Evolutionary conservation across 2,329 filamentous ascomycete species (phyloP).

Genomic region (Beauveria scarabaeidicola): DNA sequence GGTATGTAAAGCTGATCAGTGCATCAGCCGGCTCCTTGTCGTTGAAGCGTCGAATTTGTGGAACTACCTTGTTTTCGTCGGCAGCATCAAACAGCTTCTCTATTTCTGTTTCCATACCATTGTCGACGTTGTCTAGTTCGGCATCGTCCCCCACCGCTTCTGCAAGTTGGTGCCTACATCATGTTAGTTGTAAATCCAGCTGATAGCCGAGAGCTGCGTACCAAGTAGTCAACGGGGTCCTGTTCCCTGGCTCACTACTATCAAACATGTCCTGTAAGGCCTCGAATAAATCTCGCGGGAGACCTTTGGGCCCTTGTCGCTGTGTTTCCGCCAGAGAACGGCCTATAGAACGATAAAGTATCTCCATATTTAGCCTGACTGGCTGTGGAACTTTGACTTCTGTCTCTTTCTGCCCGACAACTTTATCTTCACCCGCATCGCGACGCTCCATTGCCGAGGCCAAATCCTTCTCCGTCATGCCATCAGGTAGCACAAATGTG

Average conservation of each 20-base stretch:
- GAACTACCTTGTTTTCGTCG: conserved; percentile 22
- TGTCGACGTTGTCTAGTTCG: conserved; percentile 10
- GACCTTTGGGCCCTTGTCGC: conserved; percentile 15
- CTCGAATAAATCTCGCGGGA: conserved; percentile 20
- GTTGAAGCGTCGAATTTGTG: conserved; percentile 21
- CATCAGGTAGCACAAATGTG: conserved; percentile 31
- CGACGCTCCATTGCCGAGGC: background rate
- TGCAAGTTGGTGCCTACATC: conserved; percentile 2
- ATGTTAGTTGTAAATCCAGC: background rate
- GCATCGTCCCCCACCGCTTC: conserved; percentile 1
- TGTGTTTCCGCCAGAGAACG: background rate
- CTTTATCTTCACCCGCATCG: background rate
- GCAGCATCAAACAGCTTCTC: conserved; percentile 20
- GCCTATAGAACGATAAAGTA: conserved; percentile 17
- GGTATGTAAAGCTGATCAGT: conserved; percentile 19
- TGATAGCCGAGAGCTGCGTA: conserved; percentile 14
- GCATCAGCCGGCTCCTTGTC: conserved; percentile 18
- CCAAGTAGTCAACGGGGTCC: conserved; percentile 26
- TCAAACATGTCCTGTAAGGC: conserved; percentile 21
- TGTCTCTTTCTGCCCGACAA: conserved; percentile 13
- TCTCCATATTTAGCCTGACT: conserved; percentile 17
- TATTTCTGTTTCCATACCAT: conserved; percentile 22
- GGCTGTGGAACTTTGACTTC: conserved; percentile 4
- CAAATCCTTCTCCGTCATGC: conserved; percentile 21
- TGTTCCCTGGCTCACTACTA: conserved; percentile 18